Conservation (phyloP, 305 asterid genomes). For the Petunia hybrid region DNA sequence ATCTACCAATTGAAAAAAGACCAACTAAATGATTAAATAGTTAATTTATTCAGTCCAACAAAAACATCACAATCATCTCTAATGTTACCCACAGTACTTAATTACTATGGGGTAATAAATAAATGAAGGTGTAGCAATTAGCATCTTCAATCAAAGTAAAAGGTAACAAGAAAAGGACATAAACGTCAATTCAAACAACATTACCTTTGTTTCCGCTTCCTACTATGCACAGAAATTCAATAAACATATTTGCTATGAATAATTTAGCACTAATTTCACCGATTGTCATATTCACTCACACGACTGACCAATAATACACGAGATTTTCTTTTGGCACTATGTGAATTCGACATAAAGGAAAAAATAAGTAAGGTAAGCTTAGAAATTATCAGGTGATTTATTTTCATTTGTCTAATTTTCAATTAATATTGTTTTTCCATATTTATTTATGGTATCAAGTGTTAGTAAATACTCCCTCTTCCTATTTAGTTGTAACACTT, state of each 20-base stretch:
- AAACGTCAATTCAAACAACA: slow-evolving; percentile 30
- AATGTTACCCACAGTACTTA: neutral
- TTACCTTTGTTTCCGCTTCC: slow-evolving; percentile 36
- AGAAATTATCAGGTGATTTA: no score
- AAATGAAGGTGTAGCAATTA: neutral
- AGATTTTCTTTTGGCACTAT: no score
- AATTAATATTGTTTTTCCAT: no score
- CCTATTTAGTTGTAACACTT: no score
- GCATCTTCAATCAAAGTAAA: neutral
- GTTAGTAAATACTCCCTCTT: no score
- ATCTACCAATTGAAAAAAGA: neutral
- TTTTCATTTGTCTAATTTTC: no score
- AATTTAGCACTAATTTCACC: slow-evolving; percentile 26
- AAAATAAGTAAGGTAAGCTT: no score
- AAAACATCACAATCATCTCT: slow-evolving; percentile 24
- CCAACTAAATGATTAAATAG: no score
- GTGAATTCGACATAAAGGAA: no score
- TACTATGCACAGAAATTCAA: slow-evolving; percentile 10
- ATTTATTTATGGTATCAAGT: no score
- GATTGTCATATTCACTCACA: slow-evolving; percentile 22
- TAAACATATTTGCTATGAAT: slow-evolving; percentile 30
- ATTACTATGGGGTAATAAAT: neutral
- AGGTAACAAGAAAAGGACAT: slow-evolving; percentile 30
- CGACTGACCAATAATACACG: neutral
- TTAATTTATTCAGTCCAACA: slow-evolving; percentile 16